These are phyloP conservation scores for Eimeria acervulina DNA, from an alignment of 169 alveolate species.

Conservation along the genomic window DNA sequence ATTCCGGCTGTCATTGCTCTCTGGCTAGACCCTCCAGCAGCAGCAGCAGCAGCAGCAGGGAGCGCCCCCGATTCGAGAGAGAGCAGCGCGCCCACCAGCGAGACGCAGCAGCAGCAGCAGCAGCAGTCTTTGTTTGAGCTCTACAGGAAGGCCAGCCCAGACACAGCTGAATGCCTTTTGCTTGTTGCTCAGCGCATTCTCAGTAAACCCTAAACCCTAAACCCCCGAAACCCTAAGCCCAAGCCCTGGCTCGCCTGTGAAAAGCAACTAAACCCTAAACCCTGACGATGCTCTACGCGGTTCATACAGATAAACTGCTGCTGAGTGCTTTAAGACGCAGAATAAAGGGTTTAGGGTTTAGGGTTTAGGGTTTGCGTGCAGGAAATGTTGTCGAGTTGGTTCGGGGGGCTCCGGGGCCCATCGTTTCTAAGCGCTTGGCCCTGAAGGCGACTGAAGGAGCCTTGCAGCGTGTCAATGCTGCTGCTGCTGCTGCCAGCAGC, in stretches of 20 bases:
- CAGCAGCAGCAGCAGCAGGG: slow-evolving; percentile 64
- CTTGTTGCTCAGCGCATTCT: slow-evolving; percentile 49
- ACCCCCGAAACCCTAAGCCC: background rate
- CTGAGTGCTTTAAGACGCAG: background rate
- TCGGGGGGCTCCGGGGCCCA: slow-evolving; percentile 20
- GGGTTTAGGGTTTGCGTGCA: slow-evolving; percentile 18
- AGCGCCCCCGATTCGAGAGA: background rate
- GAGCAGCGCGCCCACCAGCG: slow-evolving; percentile 15
- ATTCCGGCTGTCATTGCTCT: slow-evolving; percentile 20
- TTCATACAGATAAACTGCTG: background rate
- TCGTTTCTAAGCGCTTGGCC: slow-evolving; percentile 12
- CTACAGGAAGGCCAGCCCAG: slow-evolving; percentile 5
- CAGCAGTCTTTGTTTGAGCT: slow-evolving; percentile 39
- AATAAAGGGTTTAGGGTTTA: slow-evolving; percentile 25
- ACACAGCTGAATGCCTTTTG: slow-evolving; percentile 36
- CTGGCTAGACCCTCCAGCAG: slow-evolving; percentile 58
- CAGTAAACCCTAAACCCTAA: slow-evolving; percentile 21
- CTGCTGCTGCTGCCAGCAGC: slow-evolving; percentile 44
- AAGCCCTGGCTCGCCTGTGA: too few species aligned
- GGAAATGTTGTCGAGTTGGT: background rate
- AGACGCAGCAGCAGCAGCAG: slow-evolving; percentile 63
- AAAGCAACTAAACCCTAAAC: too few species aligned
- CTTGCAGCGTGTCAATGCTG: slow-evolving; percentile 40
- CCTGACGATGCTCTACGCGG: background rate
- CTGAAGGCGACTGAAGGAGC: slow-evolving; percentile 41